Evolutionary conservation across 2,329 filamentous ascomycete species (phyloP), one percentile per base, ranked within the genome.

Genomic region (Colletotrichum phormii): DNA sequence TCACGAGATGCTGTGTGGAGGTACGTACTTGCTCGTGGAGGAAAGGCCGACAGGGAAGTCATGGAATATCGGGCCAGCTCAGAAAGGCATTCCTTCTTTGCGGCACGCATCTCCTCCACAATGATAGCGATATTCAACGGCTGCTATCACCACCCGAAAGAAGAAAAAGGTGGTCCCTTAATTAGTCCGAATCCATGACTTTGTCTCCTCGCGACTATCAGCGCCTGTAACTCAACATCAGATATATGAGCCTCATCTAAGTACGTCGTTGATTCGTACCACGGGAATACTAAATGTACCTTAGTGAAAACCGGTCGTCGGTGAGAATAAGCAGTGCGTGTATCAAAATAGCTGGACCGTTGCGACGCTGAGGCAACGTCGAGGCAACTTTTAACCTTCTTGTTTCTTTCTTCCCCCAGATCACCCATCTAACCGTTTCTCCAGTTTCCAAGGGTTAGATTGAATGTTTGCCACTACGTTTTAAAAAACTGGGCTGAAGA

Each of bases 391-490:
- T 37, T 53, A 26, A 53, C 5, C n/a, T n/a, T 53, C 18, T 26
- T 7, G 35, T 61, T 49, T 46, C 59, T 11, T 18, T 49, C 18
- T 22, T 22, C 42, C 37, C 26, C 24, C 24, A 2, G 11, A 31
- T 15, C 18, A 24, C 26, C 51, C 31, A 29, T 58, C 24, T 58
- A 69, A 9, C 46, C 42, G 59, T 62, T 72, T 72, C 70, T 26
- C 54, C n/a, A 11, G 37, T 35, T 24, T 46, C 70, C 53, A 46
- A 35, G 37, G 9, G 5, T 31, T 68, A 60, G 13, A 54, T 69
- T 59, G 53, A 15, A 46, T 64, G 51, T 64, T 72, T 69, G 53
- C 65, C 70, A 72, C 70, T 37, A 37, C 58, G 18, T 18, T 51
- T 62, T 53, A 67, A 58, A 35, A 62, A 62, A 62, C 12, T 51